phyloP scores from a whole-genome alignment of 2,329 filamentous ascomycete species.

The Diaporthe sp. region DNA sequence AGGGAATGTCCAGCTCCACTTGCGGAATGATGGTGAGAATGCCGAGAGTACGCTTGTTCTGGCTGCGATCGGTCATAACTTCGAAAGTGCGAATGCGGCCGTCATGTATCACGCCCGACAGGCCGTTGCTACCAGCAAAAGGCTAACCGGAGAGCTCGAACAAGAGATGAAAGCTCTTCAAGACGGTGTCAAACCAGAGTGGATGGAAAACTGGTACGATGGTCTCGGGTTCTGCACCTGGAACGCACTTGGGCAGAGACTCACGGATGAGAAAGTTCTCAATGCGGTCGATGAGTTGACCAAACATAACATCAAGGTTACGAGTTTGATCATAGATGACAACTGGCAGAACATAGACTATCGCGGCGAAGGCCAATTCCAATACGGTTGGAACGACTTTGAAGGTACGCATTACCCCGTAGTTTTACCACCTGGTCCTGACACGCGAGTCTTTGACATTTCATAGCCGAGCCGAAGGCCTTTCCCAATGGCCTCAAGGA shows the following conservation, averaged over 20 bases:
- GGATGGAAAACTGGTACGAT: slow-evolving; percentile 92
- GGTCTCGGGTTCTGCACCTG: slow-evolving; percentile 96
- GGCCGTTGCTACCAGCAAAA: slow-evolving; percentile 65
- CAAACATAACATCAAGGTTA: slow-evolving; percentile 80
- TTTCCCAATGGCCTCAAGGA: slow-evolving; percentile 87
- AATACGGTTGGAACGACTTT: slow-evolving; percentile 82
- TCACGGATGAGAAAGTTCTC: slow-evolving; percentile 86
- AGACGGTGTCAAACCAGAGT: slow-evolving; percentile 69
- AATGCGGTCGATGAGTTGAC: slow-evolving; percentile 80
- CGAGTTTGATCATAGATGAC: slow-evolving; percentile 94
- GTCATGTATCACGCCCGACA: slow-evolving; percentile 90
- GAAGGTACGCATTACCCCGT: slow-evolving; percentile 60
- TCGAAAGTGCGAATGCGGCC: slow-evolving; percentile 83
- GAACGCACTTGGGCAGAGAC: slow-evolving; percentile 88
- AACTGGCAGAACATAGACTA: slow-evolving; percentile 89
- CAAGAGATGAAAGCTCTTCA: slow-evolving; percentile 62
- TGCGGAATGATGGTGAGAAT: slow-evolving; percentile 77
- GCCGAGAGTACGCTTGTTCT: slow-evolving; percentile 73
- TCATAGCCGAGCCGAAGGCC: slow-evolving; percentile 75
- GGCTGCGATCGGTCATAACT: slow-evolving; percentile 78
- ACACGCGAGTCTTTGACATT: neutral
- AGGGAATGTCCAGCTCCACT: slow-evolving; percentile 78
- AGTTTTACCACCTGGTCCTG: neutral
- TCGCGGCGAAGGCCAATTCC: slow-evolving; percentile 64
- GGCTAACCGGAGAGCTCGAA: slow-evolving; percentile 57